A percentile compares a stretch with the other conserved stretches of the same genome.
Conservation (phyloP, 768 basidiomycete species). For the Coprinopsis marcescibilis region DNA sequence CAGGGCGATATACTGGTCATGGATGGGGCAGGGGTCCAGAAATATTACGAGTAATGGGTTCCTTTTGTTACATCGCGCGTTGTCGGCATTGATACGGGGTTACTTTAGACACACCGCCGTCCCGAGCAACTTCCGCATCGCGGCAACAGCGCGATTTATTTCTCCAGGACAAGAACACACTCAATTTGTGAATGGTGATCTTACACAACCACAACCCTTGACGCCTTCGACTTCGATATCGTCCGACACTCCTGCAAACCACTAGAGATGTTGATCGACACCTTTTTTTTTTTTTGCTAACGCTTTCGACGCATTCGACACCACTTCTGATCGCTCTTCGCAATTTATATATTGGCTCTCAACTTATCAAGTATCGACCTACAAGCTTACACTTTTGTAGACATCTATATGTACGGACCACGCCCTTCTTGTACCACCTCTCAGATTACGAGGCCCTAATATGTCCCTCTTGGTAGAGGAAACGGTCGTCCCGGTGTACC, state of each 20-base stretch:
- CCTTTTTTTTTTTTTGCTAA: too few relatives aligned
- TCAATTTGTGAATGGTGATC: not conserved
- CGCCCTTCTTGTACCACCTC: too few relatives aligned
- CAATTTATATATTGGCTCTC: too few relatives aligned
- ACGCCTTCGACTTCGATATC: too few relatives aligned
- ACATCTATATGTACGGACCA: too few relatives aligned
- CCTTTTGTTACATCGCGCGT: too few relatives aligned
- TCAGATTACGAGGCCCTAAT: too few relatives aligned
- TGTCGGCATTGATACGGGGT: constrained; percentile 7
- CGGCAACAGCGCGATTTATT: constrained; percentile 70
- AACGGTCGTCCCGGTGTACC: not conserved
- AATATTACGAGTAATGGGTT: constrained; percentile 58
- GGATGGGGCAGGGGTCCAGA: constrained; percentile 65
- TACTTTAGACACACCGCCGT: constrained; percentile 74
- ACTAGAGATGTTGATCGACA: not conserved
- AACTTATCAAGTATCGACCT: too few relatives aligned
- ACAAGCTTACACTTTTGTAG: too few relatives aligned
- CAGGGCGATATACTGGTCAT: constrained; percentile 78
- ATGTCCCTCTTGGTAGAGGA: not conserved
- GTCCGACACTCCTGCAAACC: not conserved
- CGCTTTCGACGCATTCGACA: too few relatives aligned
- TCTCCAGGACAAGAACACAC: not conserved
- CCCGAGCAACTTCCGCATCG: constrained; percentile 71
- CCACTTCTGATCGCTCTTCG: too few relatives aligned
- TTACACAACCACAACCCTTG: too few relatives aligned